Percentiles rank a stretch among this genome's conserved stretches.
Evolutionary conservation across 75 land plant species (phyloP).

Genomic region (Azolla pinnata): DNA sequence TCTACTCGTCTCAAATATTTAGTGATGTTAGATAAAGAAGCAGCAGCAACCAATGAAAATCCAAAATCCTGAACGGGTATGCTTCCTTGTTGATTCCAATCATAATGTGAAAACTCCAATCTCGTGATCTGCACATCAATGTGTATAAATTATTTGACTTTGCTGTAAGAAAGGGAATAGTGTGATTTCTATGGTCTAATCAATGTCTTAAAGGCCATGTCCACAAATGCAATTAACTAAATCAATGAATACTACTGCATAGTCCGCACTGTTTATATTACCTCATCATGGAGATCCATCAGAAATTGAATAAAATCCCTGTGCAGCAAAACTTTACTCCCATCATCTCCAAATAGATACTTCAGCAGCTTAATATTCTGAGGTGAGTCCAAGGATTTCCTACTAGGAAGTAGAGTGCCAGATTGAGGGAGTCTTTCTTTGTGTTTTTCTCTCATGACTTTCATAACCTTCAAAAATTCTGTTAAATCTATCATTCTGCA

Average conservation of each 20-base stretch:
- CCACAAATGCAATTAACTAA: neutral
- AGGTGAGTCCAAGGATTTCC: slow-evolving; percentile 3
- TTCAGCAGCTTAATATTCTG: slow-evolving; percentile 7
- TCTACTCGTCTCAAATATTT: slow-evolving; percentile 10
- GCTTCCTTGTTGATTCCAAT: slow-evolving; percentile 8
- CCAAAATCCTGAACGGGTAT: slow-evolving; percentile 16
- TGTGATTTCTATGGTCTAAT: too few relatives aligned
- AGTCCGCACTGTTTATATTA: slow-evolving; percentile 3
- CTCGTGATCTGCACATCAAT: slow-evolving; percentile 9
- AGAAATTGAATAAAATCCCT: slow-evolving; percentile 7
- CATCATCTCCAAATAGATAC: slow-evolving; percentile 13
- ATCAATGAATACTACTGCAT: too few relatives aligned
- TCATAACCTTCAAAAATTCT: neutral
- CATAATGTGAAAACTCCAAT: slow-evolving; percentile 19
- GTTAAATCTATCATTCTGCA: slow-evolving; percentile 1
- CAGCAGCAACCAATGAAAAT: slow-evolving; percentile 13
- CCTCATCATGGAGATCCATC: slow-evolving; percentile 14
- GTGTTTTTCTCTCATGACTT: slow-evolving; percentile 1
- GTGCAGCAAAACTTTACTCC: slow-evolving; percentile 3
- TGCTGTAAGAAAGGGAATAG: too few relatives aligned
- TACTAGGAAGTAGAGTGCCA: neutral
- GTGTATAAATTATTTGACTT: too few relatives aligned
- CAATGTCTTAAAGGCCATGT: neutral
- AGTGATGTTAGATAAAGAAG: slow-evolving; percentile 4
- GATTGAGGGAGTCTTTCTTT: neutral